phyloP scores from a whole-genome alignment of 495 filamentous ascomycete genomes.

The Lophiostoma macrostomum region DNA sequence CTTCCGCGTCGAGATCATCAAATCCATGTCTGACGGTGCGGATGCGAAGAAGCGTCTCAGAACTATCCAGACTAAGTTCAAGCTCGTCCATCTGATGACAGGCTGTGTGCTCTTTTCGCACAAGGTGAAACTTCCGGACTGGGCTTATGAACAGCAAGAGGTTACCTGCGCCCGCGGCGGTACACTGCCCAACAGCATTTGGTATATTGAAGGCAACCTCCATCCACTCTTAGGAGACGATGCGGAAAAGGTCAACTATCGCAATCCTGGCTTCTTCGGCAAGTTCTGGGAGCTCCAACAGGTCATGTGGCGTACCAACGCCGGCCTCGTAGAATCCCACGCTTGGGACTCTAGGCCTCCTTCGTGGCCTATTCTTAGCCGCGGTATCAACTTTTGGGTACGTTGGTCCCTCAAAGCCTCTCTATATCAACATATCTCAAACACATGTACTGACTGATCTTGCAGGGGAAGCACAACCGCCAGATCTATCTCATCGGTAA shows the following conservation, averaged over 20 bases:
- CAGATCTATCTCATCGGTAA: conserved; percentile 97
- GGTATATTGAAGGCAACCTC: conserved; percentile 89
- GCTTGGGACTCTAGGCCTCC: conserved; percentile 95
- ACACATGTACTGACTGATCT: too few relatives aligned
- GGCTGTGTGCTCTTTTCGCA: conserved; percentile 96
- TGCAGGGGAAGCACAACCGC: too few relatives aligned
- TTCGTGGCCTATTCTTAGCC: conserved; percentile 88
- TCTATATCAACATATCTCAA: too few relatives aligned
- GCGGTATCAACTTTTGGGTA: conserved; percentile 99
- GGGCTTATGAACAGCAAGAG: conserved; percentile 96
- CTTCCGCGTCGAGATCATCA: conserved; percentile 92
- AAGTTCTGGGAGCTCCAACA: conserved; percentile 99
- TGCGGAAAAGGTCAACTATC: conserved; percentile 92
- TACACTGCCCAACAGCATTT: conserved; percentile 91
- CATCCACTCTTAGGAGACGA: conserved; percentile 70
- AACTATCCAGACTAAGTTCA: conserved; percentile 96
- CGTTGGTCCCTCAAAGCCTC: too few relatives aligned
- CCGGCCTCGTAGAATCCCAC: conserved; percentile 92
- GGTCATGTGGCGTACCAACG: conserved; percentile 99
- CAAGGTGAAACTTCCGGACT: conserved; percentile 96
- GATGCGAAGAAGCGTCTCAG: conserved; percentile 80
- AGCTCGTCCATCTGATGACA: conserved; percentile 91
- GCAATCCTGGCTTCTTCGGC: conserved; percentile 90
- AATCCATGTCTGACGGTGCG: conserved; percentile 76
- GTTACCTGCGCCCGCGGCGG: conserved; percentile 94